Conservation (phyloP, 208 protist species). For the Crithidia bombi region DNA sequence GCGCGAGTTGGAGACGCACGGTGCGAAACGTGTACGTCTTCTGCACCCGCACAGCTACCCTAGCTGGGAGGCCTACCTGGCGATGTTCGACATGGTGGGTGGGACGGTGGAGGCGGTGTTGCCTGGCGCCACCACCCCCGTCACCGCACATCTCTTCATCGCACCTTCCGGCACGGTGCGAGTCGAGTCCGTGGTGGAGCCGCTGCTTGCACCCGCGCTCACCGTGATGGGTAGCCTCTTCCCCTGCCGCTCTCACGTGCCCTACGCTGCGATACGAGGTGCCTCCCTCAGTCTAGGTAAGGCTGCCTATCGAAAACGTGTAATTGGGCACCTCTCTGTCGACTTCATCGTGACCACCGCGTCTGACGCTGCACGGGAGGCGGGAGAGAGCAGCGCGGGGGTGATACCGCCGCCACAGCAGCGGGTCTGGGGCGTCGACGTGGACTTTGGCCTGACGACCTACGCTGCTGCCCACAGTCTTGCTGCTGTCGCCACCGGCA, state of each 20-base stretch:
- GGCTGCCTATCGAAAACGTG: constrained; percentile 76
- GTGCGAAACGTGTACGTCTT: constrained; percentile 74
- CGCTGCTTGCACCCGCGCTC: constrained; percentile 87
- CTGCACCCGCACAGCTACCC: constrained; percentile 77
- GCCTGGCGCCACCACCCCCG: constrained; percentile 41
- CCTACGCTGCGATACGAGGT: constrained; percentile 64
- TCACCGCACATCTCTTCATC: constrained; percentile 89
- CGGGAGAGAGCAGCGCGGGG: neutral
- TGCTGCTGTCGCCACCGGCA: constrained; percentile 40
- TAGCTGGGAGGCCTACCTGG: constrained; percentile 80
- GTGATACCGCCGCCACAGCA: constrained; percentile 4
- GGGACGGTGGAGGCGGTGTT: constrained; percentile 90
- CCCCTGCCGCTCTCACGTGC: constrained; percentile 55
- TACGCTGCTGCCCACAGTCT: constrained; percentile 81
- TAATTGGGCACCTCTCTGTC: constrained; percentile 90
- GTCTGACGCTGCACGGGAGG: neutral
- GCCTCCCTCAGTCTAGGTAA: constrained; percentile 73
- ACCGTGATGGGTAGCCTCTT: constrained; percentile 79
- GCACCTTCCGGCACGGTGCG: constrained; percentile 77
- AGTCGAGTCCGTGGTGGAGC: constrained; percentile 86
- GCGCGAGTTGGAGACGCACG: constrained; percentile 74
- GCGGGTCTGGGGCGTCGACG: constrained; percentile 88
- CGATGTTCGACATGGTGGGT: constrained; percentile 81
- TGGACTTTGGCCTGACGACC: constrained; percentile 87
- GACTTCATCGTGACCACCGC: constrained; percentile 79